These are phyloP conservation scores for Collariella sp. DNA, from an alignment of 495 filamentous ascomycete species.

Conservation along the genomic window DNA sequence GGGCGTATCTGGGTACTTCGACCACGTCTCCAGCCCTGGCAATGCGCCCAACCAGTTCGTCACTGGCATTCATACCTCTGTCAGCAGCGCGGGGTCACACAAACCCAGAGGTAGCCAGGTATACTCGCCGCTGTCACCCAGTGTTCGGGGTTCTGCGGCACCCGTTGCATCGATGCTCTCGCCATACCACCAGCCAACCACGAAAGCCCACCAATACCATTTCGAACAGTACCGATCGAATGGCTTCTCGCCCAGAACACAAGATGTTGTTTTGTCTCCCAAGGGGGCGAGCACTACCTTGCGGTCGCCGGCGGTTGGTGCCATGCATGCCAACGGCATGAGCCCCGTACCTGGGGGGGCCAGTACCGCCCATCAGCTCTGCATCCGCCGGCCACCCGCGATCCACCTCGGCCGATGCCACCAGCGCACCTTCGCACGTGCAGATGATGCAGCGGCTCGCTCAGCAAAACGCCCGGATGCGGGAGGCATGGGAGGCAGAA, in stretches of 20 bases:
- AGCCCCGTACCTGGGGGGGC: neutral
- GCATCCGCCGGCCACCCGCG: slow-evolving; percentile 17
- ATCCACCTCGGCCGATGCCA: slow-evolving; percentile 16
- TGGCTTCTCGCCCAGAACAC: slow-evolving; percentile 15
- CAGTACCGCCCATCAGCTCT: slow-evolving; percentile 15
- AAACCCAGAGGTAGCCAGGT: slow-evolving; percentile 4
- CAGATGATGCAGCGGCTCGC: slow-evolving; percentile 33
- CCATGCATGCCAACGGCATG: neutral
- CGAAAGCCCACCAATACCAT: slow-evolving; percentile 8
- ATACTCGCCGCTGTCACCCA: slow-evolving; percentile 24
- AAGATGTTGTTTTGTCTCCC: neutral
- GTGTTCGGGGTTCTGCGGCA: slow-evolving; percentile 12
- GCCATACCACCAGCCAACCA: slow-evolving; percentile 16
- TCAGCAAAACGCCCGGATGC: slow-evolving; percentile 32
- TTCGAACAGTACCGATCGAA: slow-evolving; percentile 19
- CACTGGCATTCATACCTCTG: neutral
- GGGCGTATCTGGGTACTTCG: slow-evolving; percentile 29
- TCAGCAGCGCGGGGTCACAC: neutral
- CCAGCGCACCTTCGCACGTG: slow-evolving; percentile 17
- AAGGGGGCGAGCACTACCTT: neutral
- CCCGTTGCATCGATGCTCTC: slow-evolving; percentile 21
- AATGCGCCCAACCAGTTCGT: slow-evolving; percentile 1
- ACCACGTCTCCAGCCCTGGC: slow-evolving; percentile 14
- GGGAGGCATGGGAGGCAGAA: slow-evolving; percentile 40
- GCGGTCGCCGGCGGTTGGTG: neutral